Percentiles rank a stretch among this genome's conserved stretches.
phyloP scores from a whole-genome alignment of 1,139 yeast genomes.

The Diutina neorugosa region DNA sequence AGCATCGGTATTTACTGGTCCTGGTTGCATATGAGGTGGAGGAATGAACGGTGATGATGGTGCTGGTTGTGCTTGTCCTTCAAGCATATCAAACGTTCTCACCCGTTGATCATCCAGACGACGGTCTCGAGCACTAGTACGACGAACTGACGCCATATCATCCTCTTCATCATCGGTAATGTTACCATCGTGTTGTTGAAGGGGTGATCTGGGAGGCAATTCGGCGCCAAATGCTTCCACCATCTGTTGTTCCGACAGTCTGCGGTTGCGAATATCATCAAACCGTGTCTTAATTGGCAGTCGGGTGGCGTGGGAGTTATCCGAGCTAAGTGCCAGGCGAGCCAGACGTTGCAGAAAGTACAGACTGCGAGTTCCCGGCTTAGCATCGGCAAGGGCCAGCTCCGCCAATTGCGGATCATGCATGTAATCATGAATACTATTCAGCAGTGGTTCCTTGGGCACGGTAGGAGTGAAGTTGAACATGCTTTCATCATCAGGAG shows the following conservation, averaged over 20 bases:
- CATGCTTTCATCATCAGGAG: background rate
- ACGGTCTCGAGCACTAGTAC: background rate
- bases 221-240: background rate
- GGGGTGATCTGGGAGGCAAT: background rate
- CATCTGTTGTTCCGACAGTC: background rate
- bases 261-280: background rate
- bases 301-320: background rate
- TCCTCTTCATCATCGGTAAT: conserved; percentile 3
- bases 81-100: background rate
- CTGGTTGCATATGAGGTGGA: background rate
- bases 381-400: too few relatives aligned
- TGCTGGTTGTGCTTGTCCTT: background rate
- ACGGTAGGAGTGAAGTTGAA: background rate
- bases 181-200: background rate
- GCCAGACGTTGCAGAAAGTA: background rate
- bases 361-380: background rate
- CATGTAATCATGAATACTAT: background rate
- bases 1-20: conserved; percentile 6
- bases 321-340: background rate
- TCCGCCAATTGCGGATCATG: background rate
- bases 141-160: background rate
- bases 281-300: background rate
- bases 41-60: background rate
- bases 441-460: background rate
- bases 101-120: background rate